These are phyloP conservation scores for Monosporascus ibericus DNA, from an alignment of 2,329 filamentous ascomycete species.

Conservation along the genomic window DNA sequence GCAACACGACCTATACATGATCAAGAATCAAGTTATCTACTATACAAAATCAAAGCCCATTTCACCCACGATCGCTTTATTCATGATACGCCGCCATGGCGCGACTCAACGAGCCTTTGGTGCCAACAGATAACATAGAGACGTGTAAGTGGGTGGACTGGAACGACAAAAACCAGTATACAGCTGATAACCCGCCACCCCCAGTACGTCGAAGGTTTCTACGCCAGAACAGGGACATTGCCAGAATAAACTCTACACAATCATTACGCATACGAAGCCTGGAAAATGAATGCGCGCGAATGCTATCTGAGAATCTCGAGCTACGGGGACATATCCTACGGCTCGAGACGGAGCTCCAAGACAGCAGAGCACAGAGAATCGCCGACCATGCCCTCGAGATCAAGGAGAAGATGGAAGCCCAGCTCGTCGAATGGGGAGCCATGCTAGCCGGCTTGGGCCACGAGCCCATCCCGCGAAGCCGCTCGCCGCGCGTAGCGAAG, in stretches of 20 bases:
- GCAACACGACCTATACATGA: no score
- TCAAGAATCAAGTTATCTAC: neutral
- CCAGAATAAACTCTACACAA: slow-evolving; percentile 70
- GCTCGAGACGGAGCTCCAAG: slow-evolving; percentile 61
- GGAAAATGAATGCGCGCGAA: slow-evolving; percentile 67
- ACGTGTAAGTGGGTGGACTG: slow-evolving; percentile 48
- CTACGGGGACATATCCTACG: slow-evolving; percentile 65
- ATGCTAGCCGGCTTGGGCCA: slow-evolving; percentile 61
- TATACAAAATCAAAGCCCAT: neutral
- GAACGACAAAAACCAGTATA: neutral
- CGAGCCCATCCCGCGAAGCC: slow-evolving; percentile 47
- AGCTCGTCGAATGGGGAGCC: slow-evolving; percentile 63
- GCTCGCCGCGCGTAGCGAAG: slow-evolving; percentile 34
- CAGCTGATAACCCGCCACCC: slow-evolving; percentile 1
- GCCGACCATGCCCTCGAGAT: slow-evolving; percentile 64
- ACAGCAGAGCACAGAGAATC: slow-evolving; percentile 51
- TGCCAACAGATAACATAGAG: slow-evolving; percentile 64
- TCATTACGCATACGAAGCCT: slow-evolving; percentile 70
- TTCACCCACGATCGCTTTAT: neutral
- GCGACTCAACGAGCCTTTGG: slow-evolving; percentile 69
- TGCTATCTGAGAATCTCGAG: slow-evolving; percentile 73
- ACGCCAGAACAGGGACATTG: slow-evolving; percentile 79
- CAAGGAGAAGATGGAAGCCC: slow-evolving; percentile 64
- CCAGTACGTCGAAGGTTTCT: slow-evolving; percentile 73
- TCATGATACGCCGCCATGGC: slow-evolving; percentile 54